Evolutionary conservation across 345 rosid genomes (phyloP), one percentile per base, ranked within the genome.

Genomic region (Mercurialis annua): DNA sequence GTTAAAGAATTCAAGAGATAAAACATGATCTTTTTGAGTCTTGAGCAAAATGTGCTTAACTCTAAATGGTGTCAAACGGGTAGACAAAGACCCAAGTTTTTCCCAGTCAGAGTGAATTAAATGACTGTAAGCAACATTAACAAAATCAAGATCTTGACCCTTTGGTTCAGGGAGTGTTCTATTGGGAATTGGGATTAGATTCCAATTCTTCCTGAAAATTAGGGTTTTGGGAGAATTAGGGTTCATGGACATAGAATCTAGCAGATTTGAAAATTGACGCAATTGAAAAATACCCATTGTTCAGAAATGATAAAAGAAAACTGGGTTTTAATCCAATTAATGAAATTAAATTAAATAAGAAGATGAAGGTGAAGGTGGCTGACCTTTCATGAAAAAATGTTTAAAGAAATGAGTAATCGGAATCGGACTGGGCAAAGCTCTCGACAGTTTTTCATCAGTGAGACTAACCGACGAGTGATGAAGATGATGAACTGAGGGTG

Each of bases 111-210:
- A 87, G 55, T 87, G 97, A 73, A 90, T 76, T 29, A 92, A 80
- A 71, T 92, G 96, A 80, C 98, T 87, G 72, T 86, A 84, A 1
- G 87, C 85, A 62, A 92, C 90, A 66, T 78, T 90, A 64, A 92
- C 83, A 70, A 90, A 85, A 66, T 92, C 98, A 51, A 88, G 84
- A 76, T 92, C 96, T 62, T 87, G 92, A 21, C 90, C 92, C 77
- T 57, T 83, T 11, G 87, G 87, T 31, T 87, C 86, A 48, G 88
- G 85, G 65, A 82, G 57, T 10, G 84, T 80, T 59, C 89, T 78
- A 77, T 84, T 88, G 60, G 97, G 98, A 46, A 88, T 55, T 6
- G 93, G 97, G 58, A 88, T 78, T 6, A 81, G 67, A 66, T 64
- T 61, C 66, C 66, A 38, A 7, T 30, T 29, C 11, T 12, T 26